Evolutionary conservation across 2,329 filamentous ascomycete species (phyloP).

Genomic region (Gyromitra esculenta): DNA sequence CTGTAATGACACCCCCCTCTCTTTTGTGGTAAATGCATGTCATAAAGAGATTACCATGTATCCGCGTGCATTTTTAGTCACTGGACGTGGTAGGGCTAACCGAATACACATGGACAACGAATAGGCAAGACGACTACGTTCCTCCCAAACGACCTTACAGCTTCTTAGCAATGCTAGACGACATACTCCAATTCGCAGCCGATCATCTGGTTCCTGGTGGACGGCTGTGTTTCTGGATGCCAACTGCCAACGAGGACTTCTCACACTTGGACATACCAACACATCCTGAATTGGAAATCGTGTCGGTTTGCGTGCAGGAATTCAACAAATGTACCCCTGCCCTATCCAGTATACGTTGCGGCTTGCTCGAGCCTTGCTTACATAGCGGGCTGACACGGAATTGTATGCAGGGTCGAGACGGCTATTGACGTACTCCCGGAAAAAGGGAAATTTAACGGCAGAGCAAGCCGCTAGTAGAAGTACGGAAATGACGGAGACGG

Average conservation of each 20-base stretch:
- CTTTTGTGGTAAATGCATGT: neutral
- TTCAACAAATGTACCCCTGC: constrained; percentile 81
- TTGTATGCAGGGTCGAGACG: constrained; percentile 77
- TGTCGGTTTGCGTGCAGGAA: constrained; percentile 80
- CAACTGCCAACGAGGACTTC: constrained; percentile 82
- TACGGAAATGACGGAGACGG: constrained; percentile 59
- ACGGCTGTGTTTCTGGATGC: constrained; percentile 95
- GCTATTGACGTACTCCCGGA: constrained; percentile 83
- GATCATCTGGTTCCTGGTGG: constrained; percentile 80
- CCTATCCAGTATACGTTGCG: constrained; percentile 1
- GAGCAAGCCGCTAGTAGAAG: constrained; percentile 51
- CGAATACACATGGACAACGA: constrained; percentile 2
- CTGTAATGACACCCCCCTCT: constrained; percentile 64
- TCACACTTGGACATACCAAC: constrained; percentile 79
- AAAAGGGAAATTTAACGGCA: constrained; percentile 66
- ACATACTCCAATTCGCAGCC: constrained; percentile 84
- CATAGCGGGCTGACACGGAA: constrained; percentile 26
- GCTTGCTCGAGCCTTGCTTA: constrained; percentile 54
- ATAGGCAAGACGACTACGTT: constrained; percentile 73
- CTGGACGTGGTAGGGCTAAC: constrained; percentile 31
- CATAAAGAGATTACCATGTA: constrained; percentile 39
- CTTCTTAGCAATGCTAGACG: constrained; percentile 87
- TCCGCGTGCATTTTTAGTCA: constrained; percentile 22
- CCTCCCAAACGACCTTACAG: constrained; percentile 92
- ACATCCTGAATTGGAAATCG: constrained; percentile 77